Percentiles rank a stretch among this genome's conserved stretches.
Evolutionary conservation across 495 filamentous ascomycete species (phyloP).

Genomic region (Penicillium salamii): DNA sequence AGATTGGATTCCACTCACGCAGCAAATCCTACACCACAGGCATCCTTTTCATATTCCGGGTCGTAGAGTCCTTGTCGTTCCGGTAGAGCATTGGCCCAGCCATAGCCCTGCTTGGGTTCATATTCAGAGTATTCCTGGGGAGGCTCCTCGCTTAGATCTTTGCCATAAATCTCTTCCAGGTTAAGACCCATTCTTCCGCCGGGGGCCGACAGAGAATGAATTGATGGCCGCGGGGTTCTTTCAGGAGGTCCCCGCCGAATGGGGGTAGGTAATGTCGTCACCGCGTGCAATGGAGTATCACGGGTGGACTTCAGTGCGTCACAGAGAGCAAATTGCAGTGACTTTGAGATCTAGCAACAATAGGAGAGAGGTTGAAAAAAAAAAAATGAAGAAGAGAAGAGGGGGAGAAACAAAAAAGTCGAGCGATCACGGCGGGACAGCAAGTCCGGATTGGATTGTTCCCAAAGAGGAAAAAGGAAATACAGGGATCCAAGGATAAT

Average conservation of each 20-base stretch:
- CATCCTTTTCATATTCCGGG: conserved; percentile 96
- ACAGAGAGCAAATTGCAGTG: conserved; percentile 22
- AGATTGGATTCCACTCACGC: conserved; percentile 67
- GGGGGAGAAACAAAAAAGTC: background rate
- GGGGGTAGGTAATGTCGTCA: conserved; percentile 32
- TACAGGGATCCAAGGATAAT: conserved; percentile 34
- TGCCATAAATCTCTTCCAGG: conserved; percentile 63
- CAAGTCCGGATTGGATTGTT: conserved; percentile 26
- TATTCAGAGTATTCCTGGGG: conserved; percentile 73
- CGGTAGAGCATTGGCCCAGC: conserved; percentile 93
- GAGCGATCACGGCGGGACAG: conserved; percentile 27
- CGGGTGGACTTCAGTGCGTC: conserved; percentile 19
- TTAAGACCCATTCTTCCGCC: conserved; percentile 66
- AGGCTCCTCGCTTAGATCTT: conserved; percentile 59
- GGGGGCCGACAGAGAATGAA: conserved; percentile 46
- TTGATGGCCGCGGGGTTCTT: conserved; percentile 11
- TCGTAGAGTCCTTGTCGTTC: conserved; percentile 99
- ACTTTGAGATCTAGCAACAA: too few relatives aligned
- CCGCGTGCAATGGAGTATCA: conserved; percentile 22
- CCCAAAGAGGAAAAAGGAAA: conserved; percentile 19
- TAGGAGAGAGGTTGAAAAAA: too few relatives aligned
- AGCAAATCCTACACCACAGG: conserved; percentile 98
- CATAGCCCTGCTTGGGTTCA: conserved; percentile 79
- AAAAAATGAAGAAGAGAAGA: conserved; percentile 22
- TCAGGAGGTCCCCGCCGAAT: conserved; percentile 19